phyloP scores from a whole-genome alignment of 371 early-diverging fungal species.

The Mucor racemosus region DNA sequence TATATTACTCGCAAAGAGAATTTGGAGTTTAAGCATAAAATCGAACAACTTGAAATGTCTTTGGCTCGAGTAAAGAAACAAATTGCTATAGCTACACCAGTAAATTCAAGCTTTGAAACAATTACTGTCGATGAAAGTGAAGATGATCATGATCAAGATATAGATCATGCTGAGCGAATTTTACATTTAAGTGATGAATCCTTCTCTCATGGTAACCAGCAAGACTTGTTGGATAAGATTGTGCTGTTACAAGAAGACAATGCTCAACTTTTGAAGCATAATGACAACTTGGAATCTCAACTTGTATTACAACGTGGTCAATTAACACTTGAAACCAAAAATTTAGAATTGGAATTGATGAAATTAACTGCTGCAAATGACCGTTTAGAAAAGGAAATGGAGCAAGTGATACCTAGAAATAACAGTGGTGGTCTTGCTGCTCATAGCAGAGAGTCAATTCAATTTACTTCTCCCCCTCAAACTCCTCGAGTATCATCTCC shows the following conservation, averaged over 20 bases:
- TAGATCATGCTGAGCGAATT: not conserved
- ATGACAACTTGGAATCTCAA: constrained; percentile 47
- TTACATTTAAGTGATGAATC: not conserved
- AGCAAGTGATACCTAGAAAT: constrained; percentile 47
- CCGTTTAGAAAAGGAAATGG: constrained; percentile 54
- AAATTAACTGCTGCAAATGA: constrained; percentile 54
- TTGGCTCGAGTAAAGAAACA: constrained; percentile 10
- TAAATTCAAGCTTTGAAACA: not conserved
- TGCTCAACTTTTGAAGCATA: constrained; percentile 35
- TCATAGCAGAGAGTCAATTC: constrained; percentile 27
- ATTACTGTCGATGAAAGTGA: not conserved
- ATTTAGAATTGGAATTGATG: constrained; percentile 48
- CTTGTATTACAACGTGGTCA: constrained; percentile 47
- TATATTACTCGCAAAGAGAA: constrained; percentile 14
- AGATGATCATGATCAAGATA: constrained; percentile 1
- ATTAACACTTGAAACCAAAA: constrained; percentile 43
- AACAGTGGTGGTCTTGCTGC: constrained; percentile 2
- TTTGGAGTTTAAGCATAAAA: constrained; percentile 1
- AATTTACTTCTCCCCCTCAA: constrained; percentile 45
- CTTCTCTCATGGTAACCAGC: constrained; percentile 6
- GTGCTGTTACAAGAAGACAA: constrained; percentile 44
- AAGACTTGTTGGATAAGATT: constrained; percentile 33
- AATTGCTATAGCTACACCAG: not conserved
- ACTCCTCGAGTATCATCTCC: constrained; percentile 43
- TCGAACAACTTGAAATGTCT: constrained; percentile 13